Evolutionary conservation across 768 basidiomycete species (phyloP), one percentile per base, ranked within the genome.

Genomic region (Chalciporus pseudorubinellus): DNA sequence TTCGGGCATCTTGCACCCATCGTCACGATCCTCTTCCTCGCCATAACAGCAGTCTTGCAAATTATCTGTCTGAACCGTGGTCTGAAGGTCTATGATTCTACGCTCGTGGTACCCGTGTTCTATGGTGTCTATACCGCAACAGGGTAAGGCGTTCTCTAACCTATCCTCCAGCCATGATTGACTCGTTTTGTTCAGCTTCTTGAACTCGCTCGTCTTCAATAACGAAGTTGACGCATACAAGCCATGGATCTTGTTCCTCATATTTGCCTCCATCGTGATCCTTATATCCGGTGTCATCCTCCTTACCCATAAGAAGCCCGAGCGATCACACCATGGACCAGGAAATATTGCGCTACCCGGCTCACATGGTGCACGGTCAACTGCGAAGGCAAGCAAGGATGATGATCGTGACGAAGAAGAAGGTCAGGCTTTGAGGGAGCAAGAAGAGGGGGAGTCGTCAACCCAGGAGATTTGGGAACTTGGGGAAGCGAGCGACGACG

Each of bases 251-350:
- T 82, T 98, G 41, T 86, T 92, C 73, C 78, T 92, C 41, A 90
- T 95, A 53, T 93, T 91, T 62, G 70, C 84, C 36, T 94, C 93
- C 2, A 95, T 98, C 59, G 70, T 84, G 39, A 77, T 97, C 39
- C 84, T 98, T 48, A 87, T 98, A 40, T 83, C 80, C 0, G 95
- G 95, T 10, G 95, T 98, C 46, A 87, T 95, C n/a, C 81, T 98
- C 1, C 76, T 98, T 21, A 95, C 93, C 4, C 84, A 90, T 72
- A 95, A 98, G 75, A 93, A 95, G 61, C 87, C 92, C 0, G 88
- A 90, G 66, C 72, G 61, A 52, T 61, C 62, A 16, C 52, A 58
- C 54, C 48, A 44, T 60, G 21, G 55, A 52, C 51, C 57, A 54
- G 60, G 59, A 52, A 62, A 64, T 52, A 62, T 59, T 34, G 66